These are phyloP conservation scores for Phytophthora litchii DNA, from an alignment of 352 stramenopile species.

Conservation along the genomic window DNA sequence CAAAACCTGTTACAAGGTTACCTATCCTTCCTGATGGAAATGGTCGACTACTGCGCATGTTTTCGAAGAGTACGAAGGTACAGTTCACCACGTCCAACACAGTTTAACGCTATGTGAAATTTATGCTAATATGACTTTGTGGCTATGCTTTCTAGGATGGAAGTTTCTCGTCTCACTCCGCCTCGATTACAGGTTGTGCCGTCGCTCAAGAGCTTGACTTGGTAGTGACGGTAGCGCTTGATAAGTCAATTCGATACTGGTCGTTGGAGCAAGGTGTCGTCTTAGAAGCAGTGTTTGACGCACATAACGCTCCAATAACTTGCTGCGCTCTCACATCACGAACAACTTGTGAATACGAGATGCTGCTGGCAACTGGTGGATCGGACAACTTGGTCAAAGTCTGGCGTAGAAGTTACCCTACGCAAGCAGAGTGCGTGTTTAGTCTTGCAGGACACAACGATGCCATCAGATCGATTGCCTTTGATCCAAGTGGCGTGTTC, in stretches of 20 bases:
- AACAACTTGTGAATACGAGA: conserved; percentile 32
- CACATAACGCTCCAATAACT: conserved; percentile 54
- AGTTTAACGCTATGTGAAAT: too few species aligned
- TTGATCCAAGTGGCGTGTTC: conserved; percentile 56
- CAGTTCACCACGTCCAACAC: too few species aligned
- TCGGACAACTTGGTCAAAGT: conserved; percentile 76
- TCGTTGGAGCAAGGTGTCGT: conserved; percentile 36
- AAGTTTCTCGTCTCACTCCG: conserved; percentile 53
- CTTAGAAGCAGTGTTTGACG: conserved; percentile 46
- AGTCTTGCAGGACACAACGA: conserved; percentile 61
- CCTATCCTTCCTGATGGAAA: conserved; percentile 17
- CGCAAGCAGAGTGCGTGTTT: conserved; percentile 44
- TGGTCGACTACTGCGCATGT: conserved; percentile 27
- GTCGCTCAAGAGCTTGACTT: conserved; percentile 45
- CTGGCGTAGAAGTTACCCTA: conserved; percentile 32
- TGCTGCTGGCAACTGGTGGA: conserved; percentile 56
- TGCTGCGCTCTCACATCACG: conserved; percentile 45
- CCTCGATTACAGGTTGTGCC: conserved; percentile 46
- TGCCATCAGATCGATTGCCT: conserved; percentile 34
- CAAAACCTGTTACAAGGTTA: conserved; percentile 1
- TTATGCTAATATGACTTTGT: neutral
- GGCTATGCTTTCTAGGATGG: conserved; percentile 28
- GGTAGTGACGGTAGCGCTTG: conserved; percentile 54
- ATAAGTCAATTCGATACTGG: conserved; percentile 61
- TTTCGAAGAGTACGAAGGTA: conserved; percentile 25